Evolutionary conservation across 2,329 filamentous ascomycete genomes (phyloP), one percentile per base, ranked within the genome.

Genomic region (Cercospora sp.): DNA sequence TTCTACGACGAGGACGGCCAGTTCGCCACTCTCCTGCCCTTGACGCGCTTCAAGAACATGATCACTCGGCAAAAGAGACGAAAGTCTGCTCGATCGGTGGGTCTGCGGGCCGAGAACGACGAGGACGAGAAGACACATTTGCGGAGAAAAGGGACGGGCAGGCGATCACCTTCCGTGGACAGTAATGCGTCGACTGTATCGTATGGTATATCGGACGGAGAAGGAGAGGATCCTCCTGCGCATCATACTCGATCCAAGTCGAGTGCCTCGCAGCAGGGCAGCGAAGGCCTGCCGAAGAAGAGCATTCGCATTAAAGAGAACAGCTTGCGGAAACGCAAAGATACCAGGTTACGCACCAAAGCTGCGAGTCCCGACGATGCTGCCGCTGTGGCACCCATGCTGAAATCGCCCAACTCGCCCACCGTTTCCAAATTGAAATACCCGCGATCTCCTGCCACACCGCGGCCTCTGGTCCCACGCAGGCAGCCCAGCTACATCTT

Each of bases 281-380:
- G 7, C 75, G 78, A 24, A n/a, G 30, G 26, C 18, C 49, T 64
- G 2, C 62, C 62, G 3, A 64, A 64, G 75, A 87, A 93, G 66
- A 97, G 93, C 1, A 97, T 97, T 71, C 88, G 93, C 45, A 97
- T 98, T 75, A 97, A 95, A 80, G 92, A 97, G 74, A 92, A 93
- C 67, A 86, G 88, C 49, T 82, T 91, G 66, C 86, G 89, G 71
- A 89, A 92, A 78, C 88, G 91, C 67, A 94, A 93, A 78, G 87
- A 90, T 76, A 86, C 85, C 74, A 90, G 88, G 79, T 83, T 84
- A 24, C 76, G 84, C 30, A 61, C 57, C 32, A 68, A 70, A 24
- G 65, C 69, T 6, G 70, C 71, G 8, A 71, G 71, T 21, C 63
- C 71, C 55, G 78, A 82, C 30, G 80, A 82, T 49, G 74, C 82